phyloP scores from a whole-genome alignment of 805 yeast genomes.

The Debaryomyces maramus region DNA sequence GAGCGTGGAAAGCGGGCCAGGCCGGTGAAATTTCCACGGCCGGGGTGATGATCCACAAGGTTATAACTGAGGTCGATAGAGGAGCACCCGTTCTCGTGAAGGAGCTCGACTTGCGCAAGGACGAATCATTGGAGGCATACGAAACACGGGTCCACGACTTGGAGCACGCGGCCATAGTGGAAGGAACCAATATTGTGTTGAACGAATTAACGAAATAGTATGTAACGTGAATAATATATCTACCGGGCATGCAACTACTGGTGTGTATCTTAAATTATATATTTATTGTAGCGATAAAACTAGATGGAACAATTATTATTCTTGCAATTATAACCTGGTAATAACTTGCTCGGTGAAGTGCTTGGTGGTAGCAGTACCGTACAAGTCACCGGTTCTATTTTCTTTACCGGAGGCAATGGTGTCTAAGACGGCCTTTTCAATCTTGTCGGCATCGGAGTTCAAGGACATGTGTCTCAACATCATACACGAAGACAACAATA shows the following conservation, averaged over 20 bases:
- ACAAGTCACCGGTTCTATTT: slow-evolving; percentile 95
- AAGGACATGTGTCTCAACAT: slow-evolving; percentile 99
- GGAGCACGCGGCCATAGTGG: slow-evolving; percentile 92
- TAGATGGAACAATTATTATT: slow-evolving; percentile 2
- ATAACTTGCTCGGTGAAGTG: slow-evolving; percentile 93
- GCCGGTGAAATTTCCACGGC: slow-evolving; percentile 72
- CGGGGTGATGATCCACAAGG: slow-evolving; percentile 96
- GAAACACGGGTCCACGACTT: slow-evolving; percentile 77
- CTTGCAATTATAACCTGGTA: slow-evolving; percentile 53
- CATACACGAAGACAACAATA: slow-evolving; percentile 94
- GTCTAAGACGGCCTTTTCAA: slow-evolving; percentile 81
- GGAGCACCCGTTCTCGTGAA: slow-evolving; percentile 88
- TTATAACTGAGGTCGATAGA: slow-evolving; percentile 92
- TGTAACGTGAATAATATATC: neutral
- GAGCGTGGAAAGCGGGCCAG: slow-evolving; percentile 96
- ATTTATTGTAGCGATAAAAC: slow-evolving; percentile 2
- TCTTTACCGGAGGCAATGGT: slow-evolving; percentile 95
- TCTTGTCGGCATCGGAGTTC: slow-evolving; percentile 74
- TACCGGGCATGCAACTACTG: neutral
- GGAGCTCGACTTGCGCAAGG: slow-evolving; percentile 67
- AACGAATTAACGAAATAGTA: slow-evolving; percentile 21
- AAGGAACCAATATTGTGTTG: slow-evolving; percentile 74
- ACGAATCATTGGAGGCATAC: slow-evolving; percentile 76
- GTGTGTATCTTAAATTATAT: neutral
- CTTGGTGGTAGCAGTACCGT: slow-evolving; percentile 85